Base-by-base conservation (phyloP, 768 basidiomycete genomes). In the Russula abietina region DNA sequence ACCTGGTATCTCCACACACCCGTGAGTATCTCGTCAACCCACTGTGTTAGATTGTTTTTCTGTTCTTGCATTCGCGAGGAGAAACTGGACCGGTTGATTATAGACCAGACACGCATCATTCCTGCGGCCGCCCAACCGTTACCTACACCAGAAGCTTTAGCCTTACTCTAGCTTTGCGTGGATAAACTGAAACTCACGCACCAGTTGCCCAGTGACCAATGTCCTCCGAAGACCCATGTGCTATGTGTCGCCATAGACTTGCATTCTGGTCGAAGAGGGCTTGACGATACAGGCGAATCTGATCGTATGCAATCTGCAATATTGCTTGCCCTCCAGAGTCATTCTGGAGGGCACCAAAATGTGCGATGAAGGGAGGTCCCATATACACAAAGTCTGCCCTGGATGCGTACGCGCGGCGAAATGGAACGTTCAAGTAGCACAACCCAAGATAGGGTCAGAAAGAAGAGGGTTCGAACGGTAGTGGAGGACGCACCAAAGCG, bases 71-170 rank as follows among this genome's bases (percentile, higher is more conserved):
- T 76, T 26, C 72, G 53, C 1, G 61, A 61, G 7, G 76, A 75
- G 57, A 75, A 73, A n/a, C 71, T 70, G 0, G 83, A 80, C 54
- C 78, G 75, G 52, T 75, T 75, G 51, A 87, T 75, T 0, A 82
- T 86, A 48, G 78, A 75, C 11, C 82, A 71, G 5, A 89, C 84
- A 7, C 87, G 79, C 30, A 83, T 72, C 78, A 86, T 85, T 4
- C 87, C 85, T 1, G 81, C 82, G 1, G 85, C 85, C 0, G 86
- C 87, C 89, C 89, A 89, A 0, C 76, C 86, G 65, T 89, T 90
- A 3, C 84, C 83, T 48, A 52, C 10, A 45, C 11, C 59, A 11
- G 12, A 53, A 32, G 22, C 41, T 17, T 65, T 6, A 60, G 58
- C 59, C 17, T 66, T 22, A n/a, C 24, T n/a, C n/a, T 3, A 45